These are phyloP conservation scores for Mallotus nudiflorus DNA, from an alignment of 345 rosid species.

Conservation along the genomic window DNA sequence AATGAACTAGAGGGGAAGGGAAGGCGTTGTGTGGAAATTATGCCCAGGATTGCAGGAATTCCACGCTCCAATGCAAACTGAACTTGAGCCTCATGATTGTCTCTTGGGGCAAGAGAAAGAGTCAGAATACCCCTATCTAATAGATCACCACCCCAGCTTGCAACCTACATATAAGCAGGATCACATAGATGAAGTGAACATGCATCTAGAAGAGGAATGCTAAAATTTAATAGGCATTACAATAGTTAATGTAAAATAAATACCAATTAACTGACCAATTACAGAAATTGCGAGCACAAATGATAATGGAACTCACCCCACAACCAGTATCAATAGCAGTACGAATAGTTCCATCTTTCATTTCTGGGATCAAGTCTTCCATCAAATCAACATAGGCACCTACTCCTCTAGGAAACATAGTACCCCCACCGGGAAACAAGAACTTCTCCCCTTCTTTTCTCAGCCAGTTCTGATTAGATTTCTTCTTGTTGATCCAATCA, in stretches of 20 bases:
- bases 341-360: slow-evolving; percentile 86
- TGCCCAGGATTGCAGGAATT: slow-evolving; percentile 94
- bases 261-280: neutral
- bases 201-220: neutral
- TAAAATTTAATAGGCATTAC: neutral
- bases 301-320: slow-evolving; percentile 58
- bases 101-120: slow-evolving; percentile 96
- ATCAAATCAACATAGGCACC: slow-evolving; percentile 90
- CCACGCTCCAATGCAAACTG: slow-evolving; percentile 99
- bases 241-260: neutral
- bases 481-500: slow-evolving; percentile 95
- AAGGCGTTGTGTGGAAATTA: slow-evolving; percentile 93
- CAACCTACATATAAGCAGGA: slow-evolving; percentile 56
- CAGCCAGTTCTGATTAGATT: slow-evolving; percentile 96
- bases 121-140: slow-evolving; percentile 87
- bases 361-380: slow-evolving; percentile 93
- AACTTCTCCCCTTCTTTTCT: slow-evolving; percentile 90
- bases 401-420: slow-evolving; percentile 97
- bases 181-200: neutral
- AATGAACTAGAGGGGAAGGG: slow-evolving; percentile 96
- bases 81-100: slow-evolving; percentile 98
- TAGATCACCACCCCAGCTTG: slow-evolving; percentile 99
- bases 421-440: slow-evolving; percentile 96
- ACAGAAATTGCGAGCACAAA: neutral
- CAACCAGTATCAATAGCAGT: slow-evolving; percentile 98